These are phyloP conservation scores for Mycena kentingensis DNA, from an alignment of 768 basidiomycete species.

Conservation along the genomic window DNA sequence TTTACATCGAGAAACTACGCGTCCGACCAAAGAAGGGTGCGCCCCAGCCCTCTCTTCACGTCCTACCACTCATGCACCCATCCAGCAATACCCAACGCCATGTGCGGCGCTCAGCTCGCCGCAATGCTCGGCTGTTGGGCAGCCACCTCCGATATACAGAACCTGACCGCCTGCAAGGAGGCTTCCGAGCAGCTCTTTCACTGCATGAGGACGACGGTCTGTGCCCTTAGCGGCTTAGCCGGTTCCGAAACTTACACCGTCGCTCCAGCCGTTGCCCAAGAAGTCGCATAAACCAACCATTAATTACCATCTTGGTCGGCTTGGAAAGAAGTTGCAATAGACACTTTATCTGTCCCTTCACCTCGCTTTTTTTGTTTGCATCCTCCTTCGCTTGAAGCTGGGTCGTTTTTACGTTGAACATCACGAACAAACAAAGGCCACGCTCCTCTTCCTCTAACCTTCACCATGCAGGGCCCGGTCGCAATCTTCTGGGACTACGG, in stretches of 20 bases:
- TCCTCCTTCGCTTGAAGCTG: neutral
- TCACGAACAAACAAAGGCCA: neutral
- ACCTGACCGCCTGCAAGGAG: conserved; percentile 55
- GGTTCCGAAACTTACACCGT: conserved; percentile 2
- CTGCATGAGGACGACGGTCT: conserved; percentile 85
- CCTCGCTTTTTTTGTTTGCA: neutral
- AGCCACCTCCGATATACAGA: conserved; percentile 62
- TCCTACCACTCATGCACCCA: conserved; percentile 1
- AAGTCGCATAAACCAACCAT: conserved; percentile 75
- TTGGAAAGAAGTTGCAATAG: conserved; percentile 75
- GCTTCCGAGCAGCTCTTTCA: conserved; percentile 64
- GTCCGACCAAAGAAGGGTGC: conserved; percentile 76
- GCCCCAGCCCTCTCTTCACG: conserved; percentile 21
- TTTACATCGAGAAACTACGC: conserved; percentile 80
- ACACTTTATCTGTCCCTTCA: conserved; percentile 19
- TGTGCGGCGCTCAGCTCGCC: conserved; percentile 70
- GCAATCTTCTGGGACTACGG: conserved; percentile 49
- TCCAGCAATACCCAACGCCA: conserved; percentile 48
- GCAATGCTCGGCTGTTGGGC: conserved; percentile 90
- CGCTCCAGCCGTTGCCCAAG: conserved; percentile 61
- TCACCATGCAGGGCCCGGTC: conserved; percentile 39
- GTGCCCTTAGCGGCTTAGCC: conserved; percentile 31
- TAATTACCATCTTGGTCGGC: conserved; percentile 86
- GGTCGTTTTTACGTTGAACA: neutral
- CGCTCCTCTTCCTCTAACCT: conserved; percentile 14